Conservation (phyloP, 2,329 filamentous ascomycete genomes). For the Leptoxyphium fumago region DNA sequence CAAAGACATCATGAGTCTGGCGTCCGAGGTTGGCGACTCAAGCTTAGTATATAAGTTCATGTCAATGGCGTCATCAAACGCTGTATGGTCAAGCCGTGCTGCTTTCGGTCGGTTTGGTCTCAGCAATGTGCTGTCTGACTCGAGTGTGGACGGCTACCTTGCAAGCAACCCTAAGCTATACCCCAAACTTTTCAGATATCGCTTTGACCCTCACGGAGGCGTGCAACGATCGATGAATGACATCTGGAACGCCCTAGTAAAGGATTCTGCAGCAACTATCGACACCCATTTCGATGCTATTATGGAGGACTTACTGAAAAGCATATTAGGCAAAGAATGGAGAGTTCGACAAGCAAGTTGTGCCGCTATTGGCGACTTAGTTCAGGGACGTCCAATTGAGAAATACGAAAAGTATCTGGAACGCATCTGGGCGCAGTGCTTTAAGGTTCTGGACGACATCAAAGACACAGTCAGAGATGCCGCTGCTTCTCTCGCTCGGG, state of each 20-base stretch:
- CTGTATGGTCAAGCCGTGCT: conserved; percentile 92
- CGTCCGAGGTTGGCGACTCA: conserved; percentile 92
- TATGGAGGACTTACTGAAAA: conserved; percentile 71
- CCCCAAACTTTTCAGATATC: conserved; percentile 83
- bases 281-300: conserved; percentile 77
- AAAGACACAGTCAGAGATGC: conserved; percentile 77
- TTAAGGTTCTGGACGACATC: conserved; percentile 91
- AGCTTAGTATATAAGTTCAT: conserved; percentile 97
- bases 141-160: conserved; percentile 51
- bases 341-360: conserved; percentile 84
- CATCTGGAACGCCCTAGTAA: conserved; percentile 93
- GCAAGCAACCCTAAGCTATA: conserved; percentile 83
- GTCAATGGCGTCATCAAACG: conserved; percentile 89
- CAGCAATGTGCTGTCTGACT: conserved; percentile 80
- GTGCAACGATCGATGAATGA: conserved; percentile 93
- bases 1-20: conserved; percentile 89
- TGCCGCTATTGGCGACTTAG: conserved; percentile 71
- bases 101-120: conserved; percentile 91
- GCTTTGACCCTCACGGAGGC: conserved; percentile 87
- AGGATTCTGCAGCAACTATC: conserved; percentile 63
- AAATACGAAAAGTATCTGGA: conserved; percentile 71
- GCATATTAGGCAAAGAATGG: conserved; percentile 85
- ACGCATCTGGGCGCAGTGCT: conserved; percentile 69
- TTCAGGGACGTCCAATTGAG: conserved; percentile 56
- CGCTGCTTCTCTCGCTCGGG: conserved; percentile 68